These are phyloP conservation scores for Drechslerella coelobrocha DNA, from an alignment of 2,329 filamentous ascomycete genomes.

Conservation along the genomic window DNA sequence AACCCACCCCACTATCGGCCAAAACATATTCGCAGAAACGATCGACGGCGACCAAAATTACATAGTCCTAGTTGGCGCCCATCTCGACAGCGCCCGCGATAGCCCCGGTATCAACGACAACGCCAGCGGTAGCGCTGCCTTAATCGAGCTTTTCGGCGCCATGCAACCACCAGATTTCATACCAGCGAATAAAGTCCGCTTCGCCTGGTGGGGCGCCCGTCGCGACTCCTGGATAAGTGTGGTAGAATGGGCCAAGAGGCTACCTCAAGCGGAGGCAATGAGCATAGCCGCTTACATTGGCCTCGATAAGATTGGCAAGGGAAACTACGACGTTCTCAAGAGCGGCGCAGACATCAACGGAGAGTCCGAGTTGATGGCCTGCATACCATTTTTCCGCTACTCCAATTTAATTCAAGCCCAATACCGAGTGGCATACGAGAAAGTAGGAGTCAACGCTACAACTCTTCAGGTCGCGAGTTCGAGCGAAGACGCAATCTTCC, in stretches of 20 bases:
- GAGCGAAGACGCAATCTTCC: neutral
- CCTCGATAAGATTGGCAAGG: neutral
- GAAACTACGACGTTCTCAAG: neutral
- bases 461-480: neutral
- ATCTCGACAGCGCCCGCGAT: constrained; percentile 56
- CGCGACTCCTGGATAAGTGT: constrained; percentile 32
- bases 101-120: constrained; percentile 57
- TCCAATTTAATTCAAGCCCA: neutral
- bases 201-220: constrained; percentile 57
- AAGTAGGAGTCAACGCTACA: neutral
- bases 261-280: constrained; percentile 53
- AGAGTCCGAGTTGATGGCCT: no score
- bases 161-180: constrained; percentile 6
- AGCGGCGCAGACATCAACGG: neutral
- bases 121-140: constrained; percentile 55
- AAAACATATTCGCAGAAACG: constrained; percentile 34
- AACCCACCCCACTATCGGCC: constrained; percentile 50
- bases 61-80: constrained; percentile 55
- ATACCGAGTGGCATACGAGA: neutral
- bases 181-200: constrained; percentile 56
- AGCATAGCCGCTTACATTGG: neutral
- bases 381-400: neutral
- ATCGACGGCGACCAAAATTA: constrained; percentile 19
- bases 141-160: constrained; percentile 55
- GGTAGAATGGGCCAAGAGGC: constrained; percentile 1